Percentiles rank a stretch among this genome's conserved stretches.
Evolutionary conservation across 345 rosid genomes (phyloP).

Genomic region (Eucalyptus tenuipes): DNA sequence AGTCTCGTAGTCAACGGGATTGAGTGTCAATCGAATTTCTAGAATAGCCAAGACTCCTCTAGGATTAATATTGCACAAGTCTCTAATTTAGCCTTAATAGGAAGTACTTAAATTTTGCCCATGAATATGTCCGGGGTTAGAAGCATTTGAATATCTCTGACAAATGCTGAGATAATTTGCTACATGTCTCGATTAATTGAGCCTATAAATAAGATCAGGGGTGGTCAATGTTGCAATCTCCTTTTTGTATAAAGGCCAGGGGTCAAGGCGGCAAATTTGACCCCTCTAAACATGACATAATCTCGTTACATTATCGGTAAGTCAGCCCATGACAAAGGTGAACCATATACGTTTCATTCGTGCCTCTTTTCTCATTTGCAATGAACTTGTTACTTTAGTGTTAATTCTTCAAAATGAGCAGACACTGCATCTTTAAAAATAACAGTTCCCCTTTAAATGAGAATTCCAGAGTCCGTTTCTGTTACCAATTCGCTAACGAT

Average conservation of each 20-base stretch:
- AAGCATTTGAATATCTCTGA: not conserved
- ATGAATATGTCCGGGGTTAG: not conserved
- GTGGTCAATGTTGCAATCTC: not conserved
- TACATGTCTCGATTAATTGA: not conserved
- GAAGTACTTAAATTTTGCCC: not conserved
- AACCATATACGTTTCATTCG: not conserved
- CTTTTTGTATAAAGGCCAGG: not conserved
- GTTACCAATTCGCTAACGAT: not conserved
- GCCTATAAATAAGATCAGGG: not conserved
- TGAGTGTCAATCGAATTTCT: not conserved
- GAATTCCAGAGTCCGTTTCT: not conserved
- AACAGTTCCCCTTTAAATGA: not conserved
- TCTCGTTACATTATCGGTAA: not conserved
- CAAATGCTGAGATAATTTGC: not conserved
- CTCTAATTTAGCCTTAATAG: not conserved
- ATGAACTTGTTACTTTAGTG: not conserved
- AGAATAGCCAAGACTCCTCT: not conserved
- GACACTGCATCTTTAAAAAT: not conserved
- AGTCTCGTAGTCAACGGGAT: not conserved
- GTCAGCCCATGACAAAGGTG: not conserved
- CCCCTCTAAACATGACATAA: not conserved
- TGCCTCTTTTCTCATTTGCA: not conserved
- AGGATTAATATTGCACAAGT: not conserved
- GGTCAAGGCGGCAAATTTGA: not conserved
- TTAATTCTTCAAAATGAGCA: not conserved